A percentile compares a stretch with the other conserved stretches of the same genome.
Evolutionary conservation across 495 filamentous ascomycete genomes (phyloP).

Genomic region (Aspergillus panamensis): DNA sequence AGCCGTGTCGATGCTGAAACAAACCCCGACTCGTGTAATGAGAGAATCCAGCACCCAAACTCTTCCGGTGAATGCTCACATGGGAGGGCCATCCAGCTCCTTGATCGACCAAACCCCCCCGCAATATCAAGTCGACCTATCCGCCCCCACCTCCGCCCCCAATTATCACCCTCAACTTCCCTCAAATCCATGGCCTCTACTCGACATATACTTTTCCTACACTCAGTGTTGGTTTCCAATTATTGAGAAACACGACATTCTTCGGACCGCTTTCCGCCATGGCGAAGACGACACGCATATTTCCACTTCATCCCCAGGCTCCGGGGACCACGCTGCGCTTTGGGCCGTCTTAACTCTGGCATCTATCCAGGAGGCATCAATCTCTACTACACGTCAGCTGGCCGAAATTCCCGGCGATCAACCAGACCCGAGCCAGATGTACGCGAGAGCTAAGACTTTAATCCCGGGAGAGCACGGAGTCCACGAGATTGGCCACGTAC

Average conservation of each 20-base stretch:
- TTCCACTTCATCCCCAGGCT: conserved; percentile 30
- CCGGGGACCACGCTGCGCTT: conserved; percentile 58
- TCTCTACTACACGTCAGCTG: conserved; percentile 31
- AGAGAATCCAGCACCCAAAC: conserved; percentile 32
- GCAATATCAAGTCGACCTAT: not conserved
- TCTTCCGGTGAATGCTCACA: not conserved
- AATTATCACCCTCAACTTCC: conserved; percentile 32
- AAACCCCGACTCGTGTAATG: conserved; percentile 16
- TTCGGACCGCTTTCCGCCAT: conserved; percentile 46
- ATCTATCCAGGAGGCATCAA: conserved; percentile 46
- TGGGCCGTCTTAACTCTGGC: conserved; percentile 58
- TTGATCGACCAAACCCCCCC: not conserved
- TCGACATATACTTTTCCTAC: conserved; percentile 72
- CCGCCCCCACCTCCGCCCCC: not conserved
- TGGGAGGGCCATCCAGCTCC: not conserved
- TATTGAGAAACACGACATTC: conserved; percentile 63
- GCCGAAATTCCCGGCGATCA: conserved; percentile 19
- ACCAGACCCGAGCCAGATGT: conserved; percentile 39
- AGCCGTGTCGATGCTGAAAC: conserved; percentile 18
- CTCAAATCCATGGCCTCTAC: conserved; percentile 52
- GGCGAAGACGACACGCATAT: conserved; percentile 38
- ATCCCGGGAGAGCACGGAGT: conserved; percentile 53
- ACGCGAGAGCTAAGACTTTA: conserved; percentile 50
- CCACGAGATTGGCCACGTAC: conserved; percentile 57
- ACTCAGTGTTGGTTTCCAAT: conserved; percentile 75